These are phyloP conservation scores for Harringtonia lauricola DNA, from an alignment of 2,329 filamentous ascomycete species.

Conservation along the genomic window DNA sequence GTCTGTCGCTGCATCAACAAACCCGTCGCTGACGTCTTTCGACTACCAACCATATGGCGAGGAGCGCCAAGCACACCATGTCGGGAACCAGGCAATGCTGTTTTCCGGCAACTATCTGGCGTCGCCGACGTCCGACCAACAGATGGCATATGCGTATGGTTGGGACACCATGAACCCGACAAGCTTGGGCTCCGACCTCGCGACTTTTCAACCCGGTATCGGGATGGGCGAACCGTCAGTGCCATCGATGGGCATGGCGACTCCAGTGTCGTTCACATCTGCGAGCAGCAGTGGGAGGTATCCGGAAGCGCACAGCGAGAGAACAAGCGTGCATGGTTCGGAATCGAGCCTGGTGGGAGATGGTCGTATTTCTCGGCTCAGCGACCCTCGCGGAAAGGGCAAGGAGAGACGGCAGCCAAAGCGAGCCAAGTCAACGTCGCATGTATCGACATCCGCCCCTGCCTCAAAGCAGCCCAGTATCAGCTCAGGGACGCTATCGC, in stretches of 20 bases:
- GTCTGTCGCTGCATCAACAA: not conserved
- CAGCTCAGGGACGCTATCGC: not conserved
- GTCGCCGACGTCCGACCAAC: not conserved
- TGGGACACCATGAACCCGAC: not conserved
- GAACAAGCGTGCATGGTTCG: not conserved
- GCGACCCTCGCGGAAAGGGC: not conserved
- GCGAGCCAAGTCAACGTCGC: not conserved
- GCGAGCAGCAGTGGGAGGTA: not conserved
- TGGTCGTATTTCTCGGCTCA: not conserved
- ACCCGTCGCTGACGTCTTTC: slow-evolving; percentile 1
- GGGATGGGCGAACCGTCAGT: not conserved
- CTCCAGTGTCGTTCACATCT: not conserved
- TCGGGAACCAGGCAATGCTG: not conserved
- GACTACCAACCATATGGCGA: not conserved
- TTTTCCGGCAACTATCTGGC: not conserved
- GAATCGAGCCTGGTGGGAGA: not conserved
- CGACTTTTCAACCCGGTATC: not conserved
- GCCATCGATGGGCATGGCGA: not conserved
- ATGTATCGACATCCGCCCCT: slow-evolving; percentile 3
- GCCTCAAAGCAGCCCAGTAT: not conserved
- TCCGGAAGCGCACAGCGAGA: not conserved
- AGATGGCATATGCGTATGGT: not conserved
- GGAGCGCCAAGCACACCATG: not conserved
- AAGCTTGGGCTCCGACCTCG: not conserved
- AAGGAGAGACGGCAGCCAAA: not conserved